Percentiles rank a stretch among this genome's conserved stretches.
Conservation (phyloP, 2,329 filamentous ascomycete species). For the Beauveria australis region DNA sequence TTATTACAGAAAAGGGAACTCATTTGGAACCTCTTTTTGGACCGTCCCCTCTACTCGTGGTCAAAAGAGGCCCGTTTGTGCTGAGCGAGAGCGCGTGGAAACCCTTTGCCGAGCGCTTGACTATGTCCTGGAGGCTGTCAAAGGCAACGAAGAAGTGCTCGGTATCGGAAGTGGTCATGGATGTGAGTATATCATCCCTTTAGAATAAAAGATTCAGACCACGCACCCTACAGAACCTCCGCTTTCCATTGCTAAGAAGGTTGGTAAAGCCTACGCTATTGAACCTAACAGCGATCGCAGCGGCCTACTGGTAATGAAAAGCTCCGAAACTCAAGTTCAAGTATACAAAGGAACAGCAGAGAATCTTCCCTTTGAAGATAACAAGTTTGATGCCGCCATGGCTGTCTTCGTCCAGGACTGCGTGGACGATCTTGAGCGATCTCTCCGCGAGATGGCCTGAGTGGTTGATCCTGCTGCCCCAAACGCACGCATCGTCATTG, state of each 20-base stretch:
- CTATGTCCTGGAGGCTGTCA: background rate
- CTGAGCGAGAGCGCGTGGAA: background rate
- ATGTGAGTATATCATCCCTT: background rate
- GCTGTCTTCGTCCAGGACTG: slow-evolving; percentile 9
- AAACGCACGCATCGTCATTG: slow-evolving; percentile 9
- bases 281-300: slow-evolving; percentile 1
- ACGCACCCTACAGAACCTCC: background rate
- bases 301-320: background rate
- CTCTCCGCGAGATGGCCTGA: slow-evolving; percentile 4
- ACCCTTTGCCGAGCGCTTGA: background rate
- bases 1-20: background rate
- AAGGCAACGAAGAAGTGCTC: background rate
- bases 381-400: slow-evolving; percentile 6
- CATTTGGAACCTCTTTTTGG: background rate
- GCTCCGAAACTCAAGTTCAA: background rate
- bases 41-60: background rate
- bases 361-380: background rate
- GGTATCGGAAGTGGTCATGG: background rate
- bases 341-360: background rate
- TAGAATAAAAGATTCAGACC: background rate
- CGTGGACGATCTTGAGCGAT: slow-evolving; percentile 8
- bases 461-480: slow-evolving; percentile 3
- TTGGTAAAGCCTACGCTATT: background rate
- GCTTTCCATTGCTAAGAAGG: background rate
- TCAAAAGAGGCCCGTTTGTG: background rate